Conservation (phyloP, 2,329 filamentous ascomycete genomes). For the Pseudogymnoascus sp. region DNA sequence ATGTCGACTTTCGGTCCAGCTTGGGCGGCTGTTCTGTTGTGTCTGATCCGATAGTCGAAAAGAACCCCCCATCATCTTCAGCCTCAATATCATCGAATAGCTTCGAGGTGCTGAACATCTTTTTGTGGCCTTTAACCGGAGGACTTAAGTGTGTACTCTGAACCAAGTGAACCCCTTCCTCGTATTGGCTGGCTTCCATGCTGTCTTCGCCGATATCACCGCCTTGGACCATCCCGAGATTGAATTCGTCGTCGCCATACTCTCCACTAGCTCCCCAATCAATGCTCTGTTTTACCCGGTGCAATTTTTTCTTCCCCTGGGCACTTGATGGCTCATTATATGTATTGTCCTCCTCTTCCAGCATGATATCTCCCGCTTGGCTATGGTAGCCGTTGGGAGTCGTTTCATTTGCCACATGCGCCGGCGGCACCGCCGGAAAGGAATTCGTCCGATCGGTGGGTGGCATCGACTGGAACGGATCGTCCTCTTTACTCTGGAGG, state of each 20-base stretch:
- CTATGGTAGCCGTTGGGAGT: slow-evolving; percentile 36
- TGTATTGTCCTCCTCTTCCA: neutral
- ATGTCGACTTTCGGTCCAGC: slow-evolving; percentile 62
- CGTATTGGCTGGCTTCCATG: slow-evolving; percentile 43
- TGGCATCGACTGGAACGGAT: slow-evolving; percentile 53
- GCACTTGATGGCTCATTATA: neutral
- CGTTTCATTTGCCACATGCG: slow-evolving; percentile 25
- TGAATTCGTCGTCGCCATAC: neutral
- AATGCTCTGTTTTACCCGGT: neutral
- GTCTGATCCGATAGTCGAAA: slow-evolving; percentile 31
- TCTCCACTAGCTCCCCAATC: slow-evolving; percentile 7
- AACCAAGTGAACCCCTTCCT: slow-evolving; percentile 61
- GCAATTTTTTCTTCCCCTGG: neutral
- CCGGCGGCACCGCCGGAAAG: slow-evolving; percentile 48
- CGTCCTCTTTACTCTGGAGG: slow-evolving; percentile 41
- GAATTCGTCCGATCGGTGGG: slow-evolving; percentile 52
- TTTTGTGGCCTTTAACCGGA: slow-evolving; percentile 5
- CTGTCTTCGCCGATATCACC: slow-evolving; percentile 29
- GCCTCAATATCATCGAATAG: slow-evolving; percentile 32
- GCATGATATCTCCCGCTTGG: slow-evolving; percentile 45
- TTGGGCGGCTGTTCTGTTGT: slow-evolving; percentile 23
- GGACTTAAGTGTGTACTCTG: slow-evolving; percentile 23
- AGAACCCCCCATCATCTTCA: slow-evolving; percentile 49
- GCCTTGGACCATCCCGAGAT: slow-evolving; percentile 10
- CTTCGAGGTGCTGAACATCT: slow-evolving; percentile 22